Evolutionary conservation across 2,329 filamentous ascomycete genomes (phyloP).

Genomic region (Beauveria pseudobassiana): DNA sequence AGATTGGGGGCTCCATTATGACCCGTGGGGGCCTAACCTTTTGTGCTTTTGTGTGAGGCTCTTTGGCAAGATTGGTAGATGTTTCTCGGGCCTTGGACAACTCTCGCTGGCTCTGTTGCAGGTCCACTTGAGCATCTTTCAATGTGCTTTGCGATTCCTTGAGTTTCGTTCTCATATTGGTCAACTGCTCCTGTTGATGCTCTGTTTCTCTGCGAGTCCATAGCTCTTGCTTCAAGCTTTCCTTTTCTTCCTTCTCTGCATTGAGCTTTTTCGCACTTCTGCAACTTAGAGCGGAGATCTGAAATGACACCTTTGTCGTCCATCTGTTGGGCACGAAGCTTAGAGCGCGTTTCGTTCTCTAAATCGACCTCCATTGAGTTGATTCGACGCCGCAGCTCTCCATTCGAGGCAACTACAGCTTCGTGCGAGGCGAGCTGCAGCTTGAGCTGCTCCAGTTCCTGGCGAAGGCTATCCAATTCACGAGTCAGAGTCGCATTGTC

Average conservation of each 20-base stretch:
- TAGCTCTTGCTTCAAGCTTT: slow-evolving; percentile 39
- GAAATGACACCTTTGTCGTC: slow-evolving; percentile 20
- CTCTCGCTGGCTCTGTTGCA: slow-evolving; percentile 52
- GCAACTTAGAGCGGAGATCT: slow-evolving; percentile 30
- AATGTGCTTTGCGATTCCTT: slow-evolving; percentile 46
- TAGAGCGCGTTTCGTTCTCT: slow-evolving; percentile 59
- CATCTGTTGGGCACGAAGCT: slow-evolving; percentile 23
- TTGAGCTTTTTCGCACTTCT: slow-evolving; percentile 29
- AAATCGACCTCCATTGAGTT: slow-evolving; percentile 72
- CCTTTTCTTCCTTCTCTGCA: slow-evolving; percentile 36
- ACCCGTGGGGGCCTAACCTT: neutral
- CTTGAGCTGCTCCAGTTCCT: slow-evolving; percentile 49
- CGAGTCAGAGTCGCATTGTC: slow-evolving; percentile 47
- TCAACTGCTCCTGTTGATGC: slow-evolving; percentile 62
- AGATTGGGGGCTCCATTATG: neutral
- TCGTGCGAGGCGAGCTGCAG: slow-evolving; percentile 54
- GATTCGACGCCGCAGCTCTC: slow-evolving; percentile 70
- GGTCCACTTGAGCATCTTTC: slow-evolving; percentile 40
- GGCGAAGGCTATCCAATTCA: slow-evolving; percentile 45
- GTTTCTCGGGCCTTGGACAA: slow-evolving; percentile 17
- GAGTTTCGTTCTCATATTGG: slow-evolving; percentile 61
- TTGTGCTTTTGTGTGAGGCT: neutral
- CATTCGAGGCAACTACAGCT: slow-evolving; percentile 66
- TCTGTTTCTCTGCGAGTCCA: slow-evolving; percentile 56
- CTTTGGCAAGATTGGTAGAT: neutral